Conservation (phyloP, 1,284 basidiomycete species). For the Filobasidium uniguttulatum region DNA sequence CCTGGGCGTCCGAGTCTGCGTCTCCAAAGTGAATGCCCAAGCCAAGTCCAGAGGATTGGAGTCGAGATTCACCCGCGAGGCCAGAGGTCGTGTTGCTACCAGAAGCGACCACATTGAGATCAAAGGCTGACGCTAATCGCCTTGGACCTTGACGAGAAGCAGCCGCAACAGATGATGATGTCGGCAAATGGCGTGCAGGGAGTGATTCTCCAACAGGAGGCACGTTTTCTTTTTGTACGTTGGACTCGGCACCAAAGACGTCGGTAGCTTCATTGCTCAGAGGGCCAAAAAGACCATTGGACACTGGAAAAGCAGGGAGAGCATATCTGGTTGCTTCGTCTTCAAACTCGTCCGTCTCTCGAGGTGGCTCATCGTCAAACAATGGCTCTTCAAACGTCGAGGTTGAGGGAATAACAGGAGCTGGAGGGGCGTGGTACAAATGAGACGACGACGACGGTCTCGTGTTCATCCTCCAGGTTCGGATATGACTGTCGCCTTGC, state of each 20-base stretch:
- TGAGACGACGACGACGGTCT: background rate
- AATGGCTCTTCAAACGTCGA: background rate
- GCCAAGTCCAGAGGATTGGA: no score
- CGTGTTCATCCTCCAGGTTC: background rate
- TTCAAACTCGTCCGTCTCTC: background rate
- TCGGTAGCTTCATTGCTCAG: no score
- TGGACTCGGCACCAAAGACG: background rate
- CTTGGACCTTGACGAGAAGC: no score
- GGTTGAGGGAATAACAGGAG: background rate
- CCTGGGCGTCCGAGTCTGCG: no score
- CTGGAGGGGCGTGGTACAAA: background rate
- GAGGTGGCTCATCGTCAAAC: background rate
- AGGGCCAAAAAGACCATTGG: background rate
- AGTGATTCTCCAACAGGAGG: conserved; percentile 7
- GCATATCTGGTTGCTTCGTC: background rate
- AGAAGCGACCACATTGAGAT: no score
- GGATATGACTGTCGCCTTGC: no score
- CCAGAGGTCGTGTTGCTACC: no score
- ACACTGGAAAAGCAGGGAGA: background rate
- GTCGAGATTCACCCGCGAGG: no score
- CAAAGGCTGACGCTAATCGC: no score
- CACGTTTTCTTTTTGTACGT: conserved; percentile 6
- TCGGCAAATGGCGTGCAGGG: no score
- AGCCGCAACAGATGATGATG: no score
- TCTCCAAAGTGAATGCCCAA: no score